Evolutionary conservation across 1,139 yeast genomes (phyloP), one percentile per base, ranked within the genome.

Genomic region (Hansenula sp.): DNA sequence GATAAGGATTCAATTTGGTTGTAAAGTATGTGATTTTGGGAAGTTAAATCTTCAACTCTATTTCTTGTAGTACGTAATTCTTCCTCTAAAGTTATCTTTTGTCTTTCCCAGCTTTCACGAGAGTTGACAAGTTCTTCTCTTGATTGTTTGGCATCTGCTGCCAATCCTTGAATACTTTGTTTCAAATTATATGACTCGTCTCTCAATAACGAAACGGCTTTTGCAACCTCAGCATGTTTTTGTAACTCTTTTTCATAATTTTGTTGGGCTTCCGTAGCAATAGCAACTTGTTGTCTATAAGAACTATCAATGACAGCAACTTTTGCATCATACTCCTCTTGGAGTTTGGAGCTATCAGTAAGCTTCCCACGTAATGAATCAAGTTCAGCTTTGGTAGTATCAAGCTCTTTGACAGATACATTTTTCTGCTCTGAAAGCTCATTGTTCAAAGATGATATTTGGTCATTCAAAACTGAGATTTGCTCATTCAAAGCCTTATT

Each of bases 21-120:
- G 54, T 84, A 75, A 29, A 88, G 67, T 12, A 87, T 68, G 41
- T 76, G 70, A 58, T 88, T 86, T 58, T 88, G 96, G 19, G 77
- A 71, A 28, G 77, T 69, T 40, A 86, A 63, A 45, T 84, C 93
- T 25, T 75, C 70, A 27, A 77, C 59, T 50, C 80, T 74, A 1
- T 67, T 55, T 29, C 70, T 71, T 10, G 77, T 66, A 19, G 63
- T 58, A 12, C 69, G 70, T 41, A 84, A 59, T 47, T 84, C 84
- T 33, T 77, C 81, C 50, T 81, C 82, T 30, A 78, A 62, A 2
- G 68, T 60, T 5, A 57, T 46, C 51, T 61, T 66, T 56, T 72
- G 76, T 5, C 65, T 46, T 5, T 65, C 68, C 79, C 81, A 76
- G 38, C 71, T 68, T 27, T 66, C 62, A 44, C 71, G 71, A 4